Evolutionary conservation across 1,139 yeast genomes (phyloP).

Genomic region (Suhomyces terraborum): DNA sequence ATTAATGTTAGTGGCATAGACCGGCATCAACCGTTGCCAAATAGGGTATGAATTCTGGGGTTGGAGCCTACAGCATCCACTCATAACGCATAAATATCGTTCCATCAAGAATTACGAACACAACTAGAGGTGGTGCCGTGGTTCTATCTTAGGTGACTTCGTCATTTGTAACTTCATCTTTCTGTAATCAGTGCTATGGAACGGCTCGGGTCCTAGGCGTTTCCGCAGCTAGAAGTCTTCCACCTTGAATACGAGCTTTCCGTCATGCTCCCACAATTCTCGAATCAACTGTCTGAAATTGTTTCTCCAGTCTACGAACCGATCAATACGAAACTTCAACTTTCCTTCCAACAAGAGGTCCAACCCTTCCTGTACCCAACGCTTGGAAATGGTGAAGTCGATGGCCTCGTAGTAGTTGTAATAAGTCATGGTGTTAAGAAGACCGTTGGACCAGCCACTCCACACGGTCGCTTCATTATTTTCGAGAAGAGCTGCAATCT

Average conservation of each 20-base stretch:
- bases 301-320: constrained; percentile 42
- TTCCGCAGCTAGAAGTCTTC: constrained; percentile 46
- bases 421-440: constrained; percentile 26
- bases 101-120: no score
- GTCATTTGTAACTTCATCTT: no score
- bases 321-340: constrained; percentile 36
- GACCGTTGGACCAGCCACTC: constrained; percentile 41
- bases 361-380: constrained; percentile 42
- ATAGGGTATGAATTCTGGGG: no score
- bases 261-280: constrained; percentile 34
- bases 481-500: constrained; percentile 32
- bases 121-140: no score
- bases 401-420: constrained; percentile 44
- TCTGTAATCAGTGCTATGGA: no score
- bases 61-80: no score
- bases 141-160: no score
- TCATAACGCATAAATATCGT: no score
- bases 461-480: constrained; percentile 33
- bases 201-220: no score
- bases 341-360: constrained; percentile 29
- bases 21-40: no score
- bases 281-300: constrained; percentile 31
- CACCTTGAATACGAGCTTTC: constrained; percentile 38
- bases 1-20: no score
- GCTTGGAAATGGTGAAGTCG: constrained; percentile 27